Evolutionary conservation across 768 basidiomycete species (phyloP), one percentile per base, ranked within the genome.

Genomic region (Amanita inopinata): DNA sequence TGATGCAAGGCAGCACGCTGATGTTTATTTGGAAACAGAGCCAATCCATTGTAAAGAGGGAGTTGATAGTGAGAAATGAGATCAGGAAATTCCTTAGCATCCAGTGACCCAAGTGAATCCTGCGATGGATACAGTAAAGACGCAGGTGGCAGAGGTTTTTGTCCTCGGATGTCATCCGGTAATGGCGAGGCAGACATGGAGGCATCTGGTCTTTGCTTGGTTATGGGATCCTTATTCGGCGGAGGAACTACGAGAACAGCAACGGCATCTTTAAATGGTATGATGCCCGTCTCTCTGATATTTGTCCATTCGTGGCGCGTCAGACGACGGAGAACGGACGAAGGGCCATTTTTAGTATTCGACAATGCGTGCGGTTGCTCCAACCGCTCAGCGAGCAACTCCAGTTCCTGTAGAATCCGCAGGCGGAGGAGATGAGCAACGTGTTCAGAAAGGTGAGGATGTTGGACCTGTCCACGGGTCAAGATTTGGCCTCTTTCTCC

Each of bases 201-300:
- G 31, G 61, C 47, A 23, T 59, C 38, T 10, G 76, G 72, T 18
- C 68, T 62, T 43, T 57, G 37, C 40, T 67, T 70, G 3, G 74
- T 73, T 19, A 46, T 45, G 11, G 69, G 67, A 50, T 78, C 61
- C 43, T 64, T 71, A 46, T 81, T 80, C 17, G 78, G 61, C 2
- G 81, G 80, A 12, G 85, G 82, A 4, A 80, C 70, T 20, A 83
- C 69, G 23, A 89, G 58, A 27, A 89, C 58, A n/a, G 84, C 85
- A 1, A 78, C 59, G 0, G 78, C 81, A 49, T 71, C 66, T 5
- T 63, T 55, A 52, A 65, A 68, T 3, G 77, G 72, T 23, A 81
- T 56, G 0, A 55, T 49, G 2, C 73, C 68, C 1, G 71, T 71
- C 14, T 61, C 52, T 42, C 67, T 66, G 19, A 85, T 54, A 1